Evolutionary conservation across 352 stramenopile genomes (phyloP), one percentile per base, ranked within the genome.

Genomic region (Globisporangium mamillatum): DNA sequence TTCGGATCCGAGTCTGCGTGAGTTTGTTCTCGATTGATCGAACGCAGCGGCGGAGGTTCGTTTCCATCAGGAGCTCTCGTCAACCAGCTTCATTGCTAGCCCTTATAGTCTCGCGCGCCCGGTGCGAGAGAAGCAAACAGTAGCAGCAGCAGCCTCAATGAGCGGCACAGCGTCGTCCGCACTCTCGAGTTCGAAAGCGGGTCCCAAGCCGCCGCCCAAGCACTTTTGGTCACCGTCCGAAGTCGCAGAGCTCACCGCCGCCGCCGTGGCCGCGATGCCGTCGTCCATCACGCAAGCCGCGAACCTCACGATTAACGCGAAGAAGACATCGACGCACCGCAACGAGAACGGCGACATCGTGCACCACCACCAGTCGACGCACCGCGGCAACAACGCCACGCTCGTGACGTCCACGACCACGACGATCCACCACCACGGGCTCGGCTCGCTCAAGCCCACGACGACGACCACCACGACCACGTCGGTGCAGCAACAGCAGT

Each of bases 391-490:
- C 34, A 92, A 90, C 72, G 81, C 84, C 16, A 90, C 84, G 52
- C 74, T 92, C 34, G 81, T 92, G 63, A 92, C 84, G 59, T 92
- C 84, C 5, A 92, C 84, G 57, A 92, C 84, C 25, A 92, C 84
- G 48, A 92, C 84, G 55, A 92, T 92, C 76, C 84, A 90, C 63
- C 71, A 81, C 74, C 80, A 89, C 48, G 74, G 44, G 1, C 44
- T 85, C 60, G 70, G 77, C 68, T 55, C 75, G 71, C 34, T 48
- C 62, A 36, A 69, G 59, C 66, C 70, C 50, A 74, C 18, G 48
- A 72, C 61, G 3, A 72, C 67, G 16, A 80, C 62, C 10, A 72
- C 70, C 0, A 68, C 66, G 60, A 76, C 66, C 25, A 65, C 71
- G 10, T 72, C 73, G 9, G 58, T 78, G 50, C 75, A 76, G 63